Evolutionary conservation across 2,329 filamentous ascomycete genomes (phyloP).

Genomic region (Penicillium sp.): DNA sequence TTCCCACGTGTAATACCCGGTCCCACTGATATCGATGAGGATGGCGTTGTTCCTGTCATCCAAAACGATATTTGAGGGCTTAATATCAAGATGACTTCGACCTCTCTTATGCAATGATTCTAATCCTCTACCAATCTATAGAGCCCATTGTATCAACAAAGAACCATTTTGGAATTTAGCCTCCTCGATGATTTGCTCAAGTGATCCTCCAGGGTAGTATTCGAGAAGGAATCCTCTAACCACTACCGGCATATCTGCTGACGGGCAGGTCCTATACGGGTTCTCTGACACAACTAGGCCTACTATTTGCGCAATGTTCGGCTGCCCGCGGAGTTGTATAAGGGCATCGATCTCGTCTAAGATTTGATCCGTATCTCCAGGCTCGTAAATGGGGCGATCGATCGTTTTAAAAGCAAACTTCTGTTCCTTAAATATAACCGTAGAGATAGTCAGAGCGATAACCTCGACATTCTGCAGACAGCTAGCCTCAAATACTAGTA

Average conservation of each 20-base stretch:
- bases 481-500: constrained; percentile 1
- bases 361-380: constrained; percentile 14
- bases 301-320: constrained; percentile 19
- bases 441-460: constrained; percentile 2
- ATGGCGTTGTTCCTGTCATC: constrained; percentile 16
- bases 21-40: constrained; percentile 22
- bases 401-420: constrained; percentile 14
- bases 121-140: constrained; percentile 12
- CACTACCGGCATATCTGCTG: constrained; percentile 3
- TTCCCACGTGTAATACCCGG: constrained; percentile 12
- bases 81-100: constrained; percentile 21
- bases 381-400: constrained; percentile 17
- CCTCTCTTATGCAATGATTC: constrained; percentile 5
- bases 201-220: constrained; percentile 16
- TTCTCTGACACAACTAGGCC: constrained; percentile 14
- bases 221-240: constrained; percentile 19
- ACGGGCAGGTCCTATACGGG: constrained; percentile 2
- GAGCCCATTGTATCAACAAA: constrained; percentile 8
- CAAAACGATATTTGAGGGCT: constrained; percentile 20
- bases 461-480: background rate
- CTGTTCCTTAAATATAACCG: background rate
- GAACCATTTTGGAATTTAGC: background rate
- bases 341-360: constrained; percentile 17
- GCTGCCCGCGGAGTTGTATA: constrained; percentile 8
- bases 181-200: constrained; percentile 8